Evolutionary conservation across 495 filamentous ascomycete species (phyloP).

Genomic region (Saxophila tyrrhenica): DNA sequence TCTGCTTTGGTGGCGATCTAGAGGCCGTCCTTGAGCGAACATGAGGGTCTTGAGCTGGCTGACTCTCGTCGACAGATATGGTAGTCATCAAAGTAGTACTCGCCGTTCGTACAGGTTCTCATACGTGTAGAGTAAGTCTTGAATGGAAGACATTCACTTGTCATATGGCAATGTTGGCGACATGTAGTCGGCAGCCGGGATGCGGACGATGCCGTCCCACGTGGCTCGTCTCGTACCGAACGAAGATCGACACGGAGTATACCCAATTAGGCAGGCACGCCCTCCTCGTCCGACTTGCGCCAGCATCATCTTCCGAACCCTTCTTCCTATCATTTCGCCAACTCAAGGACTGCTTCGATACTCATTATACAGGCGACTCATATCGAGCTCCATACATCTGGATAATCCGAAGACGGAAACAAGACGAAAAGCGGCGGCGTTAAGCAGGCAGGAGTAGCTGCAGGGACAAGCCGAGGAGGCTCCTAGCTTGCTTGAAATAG

Average conservation of each 20-base stretch:
- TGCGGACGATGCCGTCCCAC: background rate
- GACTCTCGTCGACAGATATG: background rate
- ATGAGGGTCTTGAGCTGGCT: background rate
- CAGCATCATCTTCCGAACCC: too few species aligned
- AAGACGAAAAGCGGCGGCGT: too few species aligned
- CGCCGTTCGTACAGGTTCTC: too few species aligned
- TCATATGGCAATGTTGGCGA: background rate
- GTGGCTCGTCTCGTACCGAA: background rate
- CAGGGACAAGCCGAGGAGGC: background rate
- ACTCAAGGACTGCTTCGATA: too few species aligned
- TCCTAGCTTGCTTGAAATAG: background rate
- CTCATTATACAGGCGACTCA: background rate
- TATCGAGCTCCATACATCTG: background rate
- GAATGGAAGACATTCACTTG: too few species aligned
- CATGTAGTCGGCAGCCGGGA: background rate
- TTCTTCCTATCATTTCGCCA: too few species aligned
- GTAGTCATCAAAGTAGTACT: too few species aligned
- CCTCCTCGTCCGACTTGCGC: background rate
- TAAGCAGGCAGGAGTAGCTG: background rate
- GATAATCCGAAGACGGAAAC: too few species aligned
- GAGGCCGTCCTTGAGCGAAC: background rate
- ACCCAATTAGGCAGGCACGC: background rate
- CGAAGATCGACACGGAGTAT: background rate
- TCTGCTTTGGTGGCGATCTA: background rate
- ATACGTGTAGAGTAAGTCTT: too few species aligned